These are phyloP conservation scores for Cyclospora cayetanensis DNA, from an alignment of 169 alveolate genomes.

Conservation along the genomic window DNA sequence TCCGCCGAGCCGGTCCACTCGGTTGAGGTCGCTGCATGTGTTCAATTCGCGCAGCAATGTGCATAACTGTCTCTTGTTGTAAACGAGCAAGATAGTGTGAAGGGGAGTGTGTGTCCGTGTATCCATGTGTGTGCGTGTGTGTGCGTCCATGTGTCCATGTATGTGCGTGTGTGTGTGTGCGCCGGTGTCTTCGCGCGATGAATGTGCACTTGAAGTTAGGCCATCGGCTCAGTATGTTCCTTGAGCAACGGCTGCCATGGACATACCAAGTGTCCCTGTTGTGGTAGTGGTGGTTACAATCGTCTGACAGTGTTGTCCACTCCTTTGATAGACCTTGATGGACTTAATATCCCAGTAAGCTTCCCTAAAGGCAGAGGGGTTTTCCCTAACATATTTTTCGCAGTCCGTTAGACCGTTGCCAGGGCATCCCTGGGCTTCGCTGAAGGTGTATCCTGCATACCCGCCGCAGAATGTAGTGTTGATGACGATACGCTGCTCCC, in stretches of 20 bases:
- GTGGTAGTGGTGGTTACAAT: neutral
- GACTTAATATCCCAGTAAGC: slow-evolving; percentile 61
- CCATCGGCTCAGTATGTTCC: neutral
- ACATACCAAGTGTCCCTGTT: neutral
- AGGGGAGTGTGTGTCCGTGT: neutral
- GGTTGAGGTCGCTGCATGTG: too few species aligned
- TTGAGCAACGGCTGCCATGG: neutral
- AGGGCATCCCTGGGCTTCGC: slow-evolving; percentile 13
- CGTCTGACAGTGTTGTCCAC: neutral
- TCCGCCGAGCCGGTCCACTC: too few species aligned
- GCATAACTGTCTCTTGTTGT: too few species aligned
- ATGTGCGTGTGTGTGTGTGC: neutral
- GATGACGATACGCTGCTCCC: slow-evolving; percentile 23
- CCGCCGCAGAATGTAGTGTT: slow-evolving; percentile 63
- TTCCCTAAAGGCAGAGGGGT: neutral
- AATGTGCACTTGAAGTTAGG: neutral
- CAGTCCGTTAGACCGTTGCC: slow-evolving; percentile 46
- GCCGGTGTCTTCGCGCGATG: neutral
- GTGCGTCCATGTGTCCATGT: neutral
- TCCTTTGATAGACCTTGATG: neutral
- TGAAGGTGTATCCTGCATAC: slow-evolving; percentile 25
- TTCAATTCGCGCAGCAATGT: too few species aligned
- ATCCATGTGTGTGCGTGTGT: neutral
- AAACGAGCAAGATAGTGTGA: too few species aligned
- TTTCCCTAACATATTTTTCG: slow-evolving; percentile 24